Base-by-base conservation (phyloP, 108 stramenopile species). In the Mayamaea pseudoterrestris region DNA sequence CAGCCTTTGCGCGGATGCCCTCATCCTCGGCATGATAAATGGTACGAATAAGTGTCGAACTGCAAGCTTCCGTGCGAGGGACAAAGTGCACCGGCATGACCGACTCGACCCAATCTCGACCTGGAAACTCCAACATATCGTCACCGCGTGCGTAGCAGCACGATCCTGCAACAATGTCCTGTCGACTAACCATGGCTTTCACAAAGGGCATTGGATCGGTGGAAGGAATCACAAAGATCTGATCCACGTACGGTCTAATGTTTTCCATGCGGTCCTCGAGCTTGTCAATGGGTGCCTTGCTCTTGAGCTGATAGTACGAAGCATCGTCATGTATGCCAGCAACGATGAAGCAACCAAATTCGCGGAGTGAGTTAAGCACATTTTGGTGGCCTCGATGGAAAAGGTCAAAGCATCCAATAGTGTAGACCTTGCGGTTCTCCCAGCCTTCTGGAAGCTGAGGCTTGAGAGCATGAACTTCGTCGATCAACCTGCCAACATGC, bases 31-130 rank as follows among this genome's bases (percentile, higher is more conserved):
- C 50, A 46, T 74, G 73, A 36, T 74, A 74, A 49, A 74, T 74
- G 14, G 68, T 74, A 6, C 73, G 60, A 45, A 74, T 60, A 13
- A 74, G 57, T 25, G 63, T 69, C 18, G 60, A 62, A 46, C 65
- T 66, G 53, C 73, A 74, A 5, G 45, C 62, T 34, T 74, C 73
- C 9, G 73, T 74, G 24, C 73, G 44, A n/a, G 73, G 73, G 29
- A 74, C 63, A 43, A 74, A 74, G 34, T 74, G 68, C 0, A 74
- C 73, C 9, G 73, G 73, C 73, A 74, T 74, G 57, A 69, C 73
- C 17, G 43, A 41, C 47, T 74, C 73, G 0, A 74, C 73, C 68
- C 68, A 74, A 16, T 65, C 60, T 13, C 73, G 53, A 11, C 60
- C 64, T 42, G 73, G 73, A 44, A 74, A 74, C 27, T 74, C 44